phyloP scores from a whole-genome alignment of 1,284 basidiomycete species.

The Entoloma clypeatum region DNA sequence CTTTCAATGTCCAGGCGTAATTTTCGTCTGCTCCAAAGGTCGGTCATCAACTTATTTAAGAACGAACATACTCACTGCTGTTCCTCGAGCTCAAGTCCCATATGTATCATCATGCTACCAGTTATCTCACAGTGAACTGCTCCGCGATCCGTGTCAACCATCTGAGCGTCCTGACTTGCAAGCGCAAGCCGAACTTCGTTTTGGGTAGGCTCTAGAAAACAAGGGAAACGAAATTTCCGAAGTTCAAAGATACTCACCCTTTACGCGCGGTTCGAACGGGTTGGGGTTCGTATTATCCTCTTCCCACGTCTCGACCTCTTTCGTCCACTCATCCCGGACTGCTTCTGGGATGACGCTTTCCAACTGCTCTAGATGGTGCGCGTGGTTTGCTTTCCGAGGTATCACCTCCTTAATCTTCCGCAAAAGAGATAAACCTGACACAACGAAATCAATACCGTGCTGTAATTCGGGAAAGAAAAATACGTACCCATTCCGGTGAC shows the following conservation, averaged over 20 bases:
- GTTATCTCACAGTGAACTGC: conserved; percentile 8
- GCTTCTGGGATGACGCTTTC: conserved; percentile 5
- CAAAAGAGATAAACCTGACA: conserved; percentile 13
- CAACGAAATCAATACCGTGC: neutral
- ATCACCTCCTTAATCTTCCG: conserved; percentile 17
- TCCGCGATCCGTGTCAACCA: conserved; percentile 5
- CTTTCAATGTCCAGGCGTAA: conserved; percentile 2
- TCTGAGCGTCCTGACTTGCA: conserved; percentile 11
- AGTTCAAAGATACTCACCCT: conserved; percentile 7
- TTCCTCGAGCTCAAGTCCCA: conserved; percentile 18
- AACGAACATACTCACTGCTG: conserved; percentile 12
- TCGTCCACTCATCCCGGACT: conserved; percentile 9
- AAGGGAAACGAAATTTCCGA: neutral
- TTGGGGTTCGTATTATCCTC: conserved; percentile 15
- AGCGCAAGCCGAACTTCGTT: conserved; percentile 7
- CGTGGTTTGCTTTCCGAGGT: conserved; percentile 4
- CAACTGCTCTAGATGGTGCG: conserved; percentile 10
- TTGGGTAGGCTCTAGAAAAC: conserved; percentile 5
- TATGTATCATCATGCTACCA: conserved; percentile 10
- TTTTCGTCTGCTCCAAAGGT: conserved; percentile 3
- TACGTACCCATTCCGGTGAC: conserved; percentile 19
- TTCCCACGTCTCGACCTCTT: conserved; percentile 15
- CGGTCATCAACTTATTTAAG: neutral
- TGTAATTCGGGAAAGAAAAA: neutral
- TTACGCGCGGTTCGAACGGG: conserved; percentile 11